Evolutionary conservation across 495 filamentous ascomycete genomes (phyloP).

Genomic region (Pseudevernia furfuracea): DNA sequence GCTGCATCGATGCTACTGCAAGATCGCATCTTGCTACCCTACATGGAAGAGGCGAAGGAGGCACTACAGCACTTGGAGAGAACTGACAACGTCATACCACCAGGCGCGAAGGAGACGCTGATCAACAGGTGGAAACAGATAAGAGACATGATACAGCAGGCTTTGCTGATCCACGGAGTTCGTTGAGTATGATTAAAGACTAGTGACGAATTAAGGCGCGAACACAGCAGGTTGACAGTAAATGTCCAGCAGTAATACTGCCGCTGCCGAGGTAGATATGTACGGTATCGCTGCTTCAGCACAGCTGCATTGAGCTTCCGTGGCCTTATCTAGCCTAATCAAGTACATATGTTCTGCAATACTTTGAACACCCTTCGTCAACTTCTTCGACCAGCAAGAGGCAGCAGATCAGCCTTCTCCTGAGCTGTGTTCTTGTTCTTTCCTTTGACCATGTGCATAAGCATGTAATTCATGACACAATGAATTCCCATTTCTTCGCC

Average conservation of each 20-base stretch:
- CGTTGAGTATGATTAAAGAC: background rate
- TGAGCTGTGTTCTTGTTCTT: constrained; percentile 15
- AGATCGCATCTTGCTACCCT: constrained; percentile 12
- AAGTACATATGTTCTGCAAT: background rate
- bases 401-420: constrained; percentile 17
- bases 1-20: constrained; percentile 29
- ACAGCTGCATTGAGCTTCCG: background rate
- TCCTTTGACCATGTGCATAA: constrained; percentile 53
- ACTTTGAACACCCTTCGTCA: constrained; percentile 3
- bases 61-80: constrained; percentile 27
- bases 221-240: background rate
- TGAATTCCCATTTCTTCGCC: constrained; percentile 61
- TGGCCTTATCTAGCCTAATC: no score
- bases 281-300: background rate
- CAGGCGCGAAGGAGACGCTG: constrained; percentile 34
- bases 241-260: background rate
- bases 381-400: constrained; percentile 13
- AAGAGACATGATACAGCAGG: constrained; percentile 4
- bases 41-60: constrained; percentile 28
- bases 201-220: background rate
- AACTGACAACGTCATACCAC: constrained; percentile 23
- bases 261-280: background rate
- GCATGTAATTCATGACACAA: constrained; percentile 59
- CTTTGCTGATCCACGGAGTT: constrained; percentile 5
- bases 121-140: constrained; percentile 49